Evolutionary conservation across 345 rosid species (phyloP).

Genomic region (Eutrema heterophyllum): DNA sequence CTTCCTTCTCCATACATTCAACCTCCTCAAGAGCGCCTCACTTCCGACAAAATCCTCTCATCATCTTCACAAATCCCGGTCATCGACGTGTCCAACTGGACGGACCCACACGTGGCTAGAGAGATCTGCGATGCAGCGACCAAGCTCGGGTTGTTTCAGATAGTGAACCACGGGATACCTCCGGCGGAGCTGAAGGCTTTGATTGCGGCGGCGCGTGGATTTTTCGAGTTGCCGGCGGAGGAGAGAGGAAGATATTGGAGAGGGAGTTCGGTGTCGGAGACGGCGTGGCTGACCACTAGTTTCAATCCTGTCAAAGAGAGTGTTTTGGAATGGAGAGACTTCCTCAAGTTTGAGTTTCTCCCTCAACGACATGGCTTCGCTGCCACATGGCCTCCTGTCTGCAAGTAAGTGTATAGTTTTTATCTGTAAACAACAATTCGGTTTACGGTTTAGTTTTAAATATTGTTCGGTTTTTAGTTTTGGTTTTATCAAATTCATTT

Average conservation of each 20-base stretch:
- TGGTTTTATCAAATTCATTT: too few relatives aligned
- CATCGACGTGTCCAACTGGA: slow-evolving; percentile 32
- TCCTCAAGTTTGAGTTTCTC: slow-evolving; percentile 34
- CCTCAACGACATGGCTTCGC: slow-evolving; percentile 14
- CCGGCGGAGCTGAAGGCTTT: slow-evolving; percentile 24
- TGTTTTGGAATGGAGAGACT: slow-evolving; percentile 49
- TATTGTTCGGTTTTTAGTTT: not conserved
- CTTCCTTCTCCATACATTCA: slow-evolving; percentile 39
- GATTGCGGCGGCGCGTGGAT: slow-evolving; percentile 31
- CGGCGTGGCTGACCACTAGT: slow-evolving; percentile 33
- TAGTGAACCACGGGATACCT: slow-evolving; percentile 30
- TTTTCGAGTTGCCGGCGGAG: slow-evolving; percentile 33
- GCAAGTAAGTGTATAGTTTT: slow-evolving; percentile 18
- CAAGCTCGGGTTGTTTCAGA: slow-evolving; percentile 30
- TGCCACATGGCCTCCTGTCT: slow-evolving; percentile 24
- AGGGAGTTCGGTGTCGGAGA: slow-evolving; percentile 30
- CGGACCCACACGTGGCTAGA: not conserved
- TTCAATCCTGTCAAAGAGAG: slow-evolving; percentile 27
- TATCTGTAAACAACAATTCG: not conserved
- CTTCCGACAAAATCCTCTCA: slow-evolving; percentile 24
- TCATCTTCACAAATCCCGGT: slow-evolving; percentile 19
- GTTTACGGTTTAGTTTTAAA: not conserved
- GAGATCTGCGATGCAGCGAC: slow-evolving; percentile 27
- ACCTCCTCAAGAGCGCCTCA: slow-evolving; percentile 35
- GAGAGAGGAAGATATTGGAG: slow-evolving; percentile 36